A percentile compares a stretch with the other conserved stretches of the same genome.
These are phyloP conservation scores for Phytophthora pistaciae DNA, from an alignment of 352 stramenopile genomes.

Conservation along the genomic window DNA sequence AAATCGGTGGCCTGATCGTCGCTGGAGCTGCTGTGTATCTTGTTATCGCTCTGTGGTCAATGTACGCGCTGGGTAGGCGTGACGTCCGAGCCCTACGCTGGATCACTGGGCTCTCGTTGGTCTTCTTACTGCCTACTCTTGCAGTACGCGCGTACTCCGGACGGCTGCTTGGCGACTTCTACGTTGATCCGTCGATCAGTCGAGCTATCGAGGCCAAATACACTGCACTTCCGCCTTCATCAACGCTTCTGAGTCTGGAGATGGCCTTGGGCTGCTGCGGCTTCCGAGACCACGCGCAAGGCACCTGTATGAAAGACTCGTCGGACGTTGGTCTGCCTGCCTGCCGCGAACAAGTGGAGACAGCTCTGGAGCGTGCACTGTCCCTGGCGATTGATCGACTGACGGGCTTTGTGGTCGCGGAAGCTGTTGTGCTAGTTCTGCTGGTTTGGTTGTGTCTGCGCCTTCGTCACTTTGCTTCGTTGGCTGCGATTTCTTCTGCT, in stretches of 20 bases:
- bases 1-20: constrained; percentile 42
- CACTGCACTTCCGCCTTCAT: constrained; percentile 24
- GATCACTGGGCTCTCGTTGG: constrained; percentile 40
- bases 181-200: constrained; percentile 44
- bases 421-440: constrained; percentile 34
- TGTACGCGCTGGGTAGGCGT: constrained; percentile 36
- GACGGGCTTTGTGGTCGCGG: constrained; percentile 20
- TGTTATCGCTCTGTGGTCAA: constrained; percentile 37
- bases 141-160: constrained; percentile 37
- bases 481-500: constrained; percentile 14
- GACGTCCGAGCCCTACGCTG: constrained; percentile 43
- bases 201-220: constrained; percentile 47
- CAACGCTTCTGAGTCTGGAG: constrained; percentile 43
- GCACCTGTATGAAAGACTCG: constrained; percentile 29
- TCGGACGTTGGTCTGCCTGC: constrained; percentile 28
- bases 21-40: constrained; percentile 24
- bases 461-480: constrained; percentile 35
- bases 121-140: constrained; percentile 43
- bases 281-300: constrained; percentile 43
- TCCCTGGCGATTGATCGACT: constrained; percentile 26
- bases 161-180: constrained; percentile 43
- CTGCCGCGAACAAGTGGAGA: constrained; percentile 36
- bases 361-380: constrained; percentile 17
- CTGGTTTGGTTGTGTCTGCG: constrained; percentile 25
- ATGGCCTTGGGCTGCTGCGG: constrained; percentile 59